Percentiles rank a stretch among this genome's conserved stretches.
Conservation (phyloP, 2,329 filamentous ascomycete genomes). For the Colletotrichum trifolii region DNA sequence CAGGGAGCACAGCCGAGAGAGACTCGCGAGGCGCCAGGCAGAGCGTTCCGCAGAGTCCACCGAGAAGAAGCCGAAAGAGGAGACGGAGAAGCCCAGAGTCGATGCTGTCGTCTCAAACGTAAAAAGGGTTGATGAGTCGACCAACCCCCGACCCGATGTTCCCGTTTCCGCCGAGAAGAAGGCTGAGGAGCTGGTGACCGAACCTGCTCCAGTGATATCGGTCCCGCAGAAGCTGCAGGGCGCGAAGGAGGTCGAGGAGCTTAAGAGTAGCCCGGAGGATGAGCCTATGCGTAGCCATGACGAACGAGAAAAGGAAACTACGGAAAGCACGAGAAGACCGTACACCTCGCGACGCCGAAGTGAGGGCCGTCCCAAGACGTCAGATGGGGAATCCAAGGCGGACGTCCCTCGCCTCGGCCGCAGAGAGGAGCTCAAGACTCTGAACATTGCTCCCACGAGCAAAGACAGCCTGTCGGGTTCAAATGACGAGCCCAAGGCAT, state of each 20-base stretch:
- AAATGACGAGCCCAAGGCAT: slow-evolving; percentile 1
- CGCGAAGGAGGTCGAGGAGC: background rate
- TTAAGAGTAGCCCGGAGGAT: too few relatives aligned
- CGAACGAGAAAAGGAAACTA: too few relatives aligned
- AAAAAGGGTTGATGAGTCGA: background rate
- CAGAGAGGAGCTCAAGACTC: background rate
- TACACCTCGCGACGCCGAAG: slow-evolving; percentile 5
- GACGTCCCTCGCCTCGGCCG: background rate
- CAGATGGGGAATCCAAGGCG: background rate
- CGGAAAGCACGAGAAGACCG: background rate
- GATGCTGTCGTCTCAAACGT: too few relatives aligned
- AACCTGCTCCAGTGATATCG: too few relatives aligned
- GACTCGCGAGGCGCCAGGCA: background rate
- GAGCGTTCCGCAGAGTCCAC: background rate
- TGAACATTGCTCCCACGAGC: background rate
- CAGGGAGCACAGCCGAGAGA: background rate
- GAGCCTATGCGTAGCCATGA: too few relatives aligned
- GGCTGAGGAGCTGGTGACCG: background rate
- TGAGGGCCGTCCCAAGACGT: slow-evolving; percentile 10
- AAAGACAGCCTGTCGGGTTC: background rate
- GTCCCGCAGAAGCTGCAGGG: too few relatives aligned
- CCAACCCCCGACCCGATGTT: background rate
- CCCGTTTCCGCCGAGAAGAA: background rate
- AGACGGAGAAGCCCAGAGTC: background rate
- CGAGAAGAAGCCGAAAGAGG: background rate